Conservation (phyloP, 257 asterid genomes). For the Solanum appendiculatum region DNA sequence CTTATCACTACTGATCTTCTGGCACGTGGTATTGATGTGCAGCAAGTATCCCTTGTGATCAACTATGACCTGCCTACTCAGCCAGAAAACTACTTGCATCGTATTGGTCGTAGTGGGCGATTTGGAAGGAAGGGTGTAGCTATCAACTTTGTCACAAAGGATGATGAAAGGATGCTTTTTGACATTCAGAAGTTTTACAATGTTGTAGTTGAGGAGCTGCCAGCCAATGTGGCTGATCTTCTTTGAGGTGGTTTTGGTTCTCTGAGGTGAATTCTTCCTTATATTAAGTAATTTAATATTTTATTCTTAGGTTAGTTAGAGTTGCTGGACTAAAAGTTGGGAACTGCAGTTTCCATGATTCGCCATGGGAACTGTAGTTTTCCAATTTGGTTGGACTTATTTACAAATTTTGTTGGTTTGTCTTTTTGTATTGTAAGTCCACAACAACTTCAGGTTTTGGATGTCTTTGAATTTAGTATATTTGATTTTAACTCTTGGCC, state of each 20-base stretch:
- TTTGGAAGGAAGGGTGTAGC: conserved; percentile 89
- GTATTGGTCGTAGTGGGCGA: conserved; percentile 82
- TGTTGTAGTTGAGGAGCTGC: conserved; percentile 69
- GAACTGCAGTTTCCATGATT: neutral
- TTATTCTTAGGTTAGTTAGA: neutral
- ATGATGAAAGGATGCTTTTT: conserved; percentile 63
- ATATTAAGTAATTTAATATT: neutral
- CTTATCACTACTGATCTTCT: conserved; percentile 73
- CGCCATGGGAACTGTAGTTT: neutral
- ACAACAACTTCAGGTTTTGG: neutral
- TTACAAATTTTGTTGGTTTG: conserved; percentile 4
- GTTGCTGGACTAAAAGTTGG: neutral
- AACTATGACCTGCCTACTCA: conserved; percentile 78
- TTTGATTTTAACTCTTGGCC: neutral
- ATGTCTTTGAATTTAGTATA: neutral
- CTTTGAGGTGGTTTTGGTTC: conserved; percentile 1
- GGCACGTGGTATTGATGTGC: conserved; percentile 83
- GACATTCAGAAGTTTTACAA: conserved; percentile 73
- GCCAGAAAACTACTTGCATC: conserved; percentile 80
- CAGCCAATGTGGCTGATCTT: conserved; percentile 80
- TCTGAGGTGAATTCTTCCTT: neutral
- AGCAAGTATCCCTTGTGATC: conserved; percentile 74
- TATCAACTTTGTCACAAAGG: conserved; percentile 72
- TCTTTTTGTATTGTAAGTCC: neutral
- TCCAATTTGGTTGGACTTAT: neutral